A percentile compares a stretch with the other conserved stretches of the same genome.
Evolutionary conservation across 306 rosid genomes (phyloP).

Genomic region (Urtica urens): DNA sequence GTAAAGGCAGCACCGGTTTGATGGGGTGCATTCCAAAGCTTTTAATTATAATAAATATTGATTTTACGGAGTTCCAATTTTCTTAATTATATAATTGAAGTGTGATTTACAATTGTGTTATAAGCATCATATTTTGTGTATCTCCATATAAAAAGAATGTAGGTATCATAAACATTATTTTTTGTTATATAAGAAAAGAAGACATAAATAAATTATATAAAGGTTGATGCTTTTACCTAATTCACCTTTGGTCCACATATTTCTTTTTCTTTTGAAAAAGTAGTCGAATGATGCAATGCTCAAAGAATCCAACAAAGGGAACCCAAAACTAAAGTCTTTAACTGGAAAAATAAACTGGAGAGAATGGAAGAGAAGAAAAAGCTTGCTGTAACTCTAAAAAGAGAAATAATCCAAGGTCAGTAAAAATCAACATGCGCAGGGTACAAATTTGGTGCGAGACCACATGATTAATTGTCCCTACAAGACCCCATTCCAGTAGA

Average conservation of each 20-base stretch:
- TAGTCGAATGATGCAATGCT: conserved; percentile 20
- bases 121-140: too few species aligned
- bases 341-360: conserved; percentile 13
- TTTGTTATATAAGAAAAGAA: too few species aligned
- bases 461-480: neutral
- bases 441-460: neutral
- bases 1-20: too few species aligned
- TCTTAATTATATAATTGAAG: too few species aligned
- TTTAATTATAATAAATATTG: too few species aligned
- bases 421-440: neutral
- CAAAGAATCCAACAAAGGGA: conserved; percentile 22
- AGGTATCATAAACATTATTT: too few species aligned
- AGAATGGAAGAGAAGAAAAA: neutral
- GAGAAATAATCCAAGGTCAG: neutral
- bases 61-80: too few species aligned
- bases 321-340: conserved; percentile 17
- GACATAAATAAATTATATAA: too few species aligned
- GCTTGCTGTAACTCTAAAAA: neutral
- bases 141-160: too few species aligned
- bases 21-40: too few species aligned
- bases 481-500: neutral
- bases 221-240: too few species aligned
- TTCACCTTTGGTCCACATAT: conserved; percentile 22
- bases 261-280: conserved; percentile 40
- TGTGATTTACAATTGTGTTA: too few species aligned